Percentiles rank a stretch among this genome's conserved stretches.
Evolutionary conservation across 2,329 filamentous ascomycete genomes (phyloP).

Genomic region (Fusarium citri): DNA sequence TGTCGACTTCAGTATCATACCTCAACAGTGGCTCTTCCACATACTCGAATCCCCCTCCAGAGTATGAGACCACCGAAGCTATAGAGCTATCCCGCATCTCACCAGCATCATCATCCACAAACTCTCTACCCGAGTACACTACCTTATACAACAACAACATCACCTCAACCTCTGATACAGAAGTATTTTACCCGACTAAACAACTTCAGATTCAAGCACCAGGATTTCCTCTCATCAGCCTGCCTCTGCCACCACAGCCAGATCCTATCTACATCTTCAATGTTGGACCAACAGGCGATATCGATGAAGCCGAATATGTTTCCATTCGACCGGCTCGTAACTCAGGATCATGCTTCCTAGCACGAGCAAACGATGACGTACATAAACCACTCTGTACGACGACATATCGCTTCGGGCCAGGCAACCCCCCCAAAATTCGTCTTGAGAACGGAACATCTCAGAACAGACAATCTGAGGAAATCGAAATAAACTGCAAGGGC

Average conservation of each 20-base stretch:
- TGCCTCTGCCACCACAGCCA: conserved; percentile 54
- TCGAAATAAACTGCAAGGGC: conserved; percentile 49
- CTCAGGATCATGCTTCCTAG: conserved; percentile 62
- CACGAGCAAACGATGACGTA: conserved; percentile 54
- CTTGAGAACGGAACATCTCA: conserved; percentile 13
- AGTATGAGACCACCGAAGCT: conserved; percentile 42
- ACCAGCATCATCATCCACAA: conserved; percentile 43
- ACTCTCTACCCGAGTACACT: conserved; percentile 47
- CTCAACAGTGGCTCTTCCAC: conserved; percentile 21
- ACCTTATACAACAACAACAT: conserved; percentile 7
- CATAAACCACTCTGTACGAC: conserved; percentile 60
- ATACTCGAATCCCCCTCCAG: conserved; percentile 45
- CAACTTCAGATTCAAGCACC: conserved; percentile 62
- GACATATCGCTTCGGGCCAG: conserved; percentile 68
- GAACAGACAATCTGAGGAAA: conserved; percentile 34
- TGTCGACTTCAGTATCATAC: not conserved
- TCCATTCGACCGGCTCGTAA: conserved; percentile 61
- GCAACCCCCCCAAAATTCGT: conserved; percentile 60
- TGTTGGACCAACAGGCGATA: conserved; percentile 53
- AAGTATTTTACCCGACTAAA: conserved; percentile 56
- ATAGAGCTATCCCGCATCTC: conserved; percentile 45
- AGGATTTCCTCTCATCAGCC: conserved; percentile 58
- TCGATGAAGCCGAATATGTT: conserved; percentile 60
- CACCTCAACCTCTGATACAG: conserved; percentile 12
- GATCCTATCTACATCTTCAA: conserved; percentile 58